Evolutionary conservation across 2,329 filamentous ascomycete species (phyloP), one percentile per base, ranked within the genome.

Genomic region (Venturia nashicola): DNA sequence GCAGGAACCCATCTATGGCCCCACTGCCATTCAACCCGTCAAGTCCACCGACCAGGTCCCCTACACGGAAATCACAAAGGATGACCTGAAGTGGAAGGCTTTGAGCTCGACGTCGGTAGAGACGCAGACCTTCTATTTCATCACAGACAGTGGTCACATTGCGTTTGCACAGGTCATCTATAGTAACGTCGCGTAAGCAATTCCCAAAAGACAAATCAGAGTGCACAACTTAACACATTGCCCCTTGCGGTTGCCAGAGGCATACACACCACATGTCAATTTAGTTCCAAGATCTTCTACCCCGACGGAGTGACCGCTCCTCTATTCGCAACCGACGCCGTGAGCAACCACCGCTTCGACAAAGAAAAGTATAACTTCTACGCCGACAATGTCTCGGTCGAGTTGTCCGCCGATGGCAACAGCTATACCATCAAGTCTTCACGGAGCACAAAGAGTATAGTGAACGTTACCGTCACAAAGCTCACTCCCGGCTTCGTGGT

Each of bases 1-100:
- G 64, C 89, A 96, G 76, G 92, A 97, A 82, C 93, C 93, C 73
- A 89, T 95, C 77, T 97, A 99, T 76, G 94, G 94, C 68, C 87
- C 93, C 61, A 83, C 86, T 8, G 93, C 92, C 71, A 90, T 97
- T 76, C 88, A 85, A 73, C 87, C 92, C 27, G 91, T 99, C 68
- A 83, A 88, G 71, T 91, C 97, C 78, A 83, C 89, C 67, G 84
- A 88, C 75, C 83, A 83, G 66, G 89, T 84, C 34, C 88, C 91
- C 61, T 96, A 88, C 76, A 92, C 90, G 62, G 90, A 94, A 75
- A 77, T 91, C 70, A 85, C 81, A 68, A 88, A 86, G 70, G 82
- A 91, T 57, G 87, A 95, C 74, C 76, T 96, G 72, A 89, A 87
- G 79, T 99, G 94, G 94, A 78, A 80, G 70, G 85, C 82, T 34